Percentiles rank a stretch among this genome's conserved stretches.
Conservation (phyloP, 805 yeast genomes). For the Kazachstania bromeliacearum region DNA sequence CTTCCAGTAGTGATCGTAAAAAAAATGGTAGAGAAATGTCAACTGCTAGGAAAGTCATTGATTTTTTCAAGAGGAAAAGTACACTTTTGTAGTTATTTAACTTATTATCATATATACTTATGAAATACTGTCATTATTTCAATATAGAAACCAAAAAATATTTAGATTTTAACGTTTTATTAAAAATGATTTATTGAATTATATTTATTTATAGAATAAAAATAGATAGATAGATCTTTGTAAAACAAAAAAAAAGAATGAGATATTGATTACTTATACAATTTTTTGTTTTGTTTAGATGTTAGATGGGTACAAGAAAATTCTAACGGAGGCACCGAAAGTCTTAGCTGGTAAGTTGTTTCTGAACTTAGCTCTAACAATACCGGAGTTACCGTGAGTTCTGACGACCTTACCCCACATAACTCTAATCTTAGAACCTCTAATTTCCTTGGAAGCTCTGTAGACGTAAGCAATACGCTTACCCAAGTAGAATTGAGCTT, state of each 20-base stretch:
- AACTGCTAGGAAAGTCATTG: slow-evolving; percentile 70
- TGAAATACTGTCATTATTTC: not conserved
- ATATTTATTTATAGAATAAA: slow-evolving; percentile 1
- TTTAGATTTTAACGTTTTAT: not conserved
- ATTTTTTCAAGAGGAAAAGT: slow-evolving; percentile 65
- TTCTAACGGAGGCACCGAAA: slow-evolving; percentile 98
- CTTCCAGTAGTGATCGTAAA: no score
- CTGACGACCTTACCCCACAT: slow-evolving; percentile 99
- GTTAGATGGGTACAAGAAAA: slow-evolving; percentile 99
- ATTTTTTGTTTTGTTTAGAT: slow-evolving; percentile 49
- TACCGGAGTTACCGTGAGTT: slow-evolving; percentile 98
- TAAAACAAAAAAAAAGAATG: not conserved
- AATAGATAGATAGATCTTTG: not conserved
- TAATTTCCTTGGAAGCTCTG: slow-evolving; percentile 95
- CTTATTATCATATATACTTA: not conserved
- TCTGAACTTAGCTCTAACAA: slow-evolving; percentile 98
- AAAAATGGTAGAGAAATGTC: slow-evolving; percentile 26
- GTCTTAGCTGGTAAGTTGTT: slow-evolving; percentile 99
- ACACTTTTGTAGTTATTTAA: slow-evolving; percentile 1
- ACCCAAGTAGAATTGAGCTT: slow-evolving; percentile 98
- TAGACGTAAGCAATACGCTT: slow-evolving; percentile 98
- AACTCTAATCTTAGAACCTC: slow-evolving; percentile 98
- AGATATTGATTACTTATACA: not conserved
- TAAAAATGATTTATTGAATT: slow-evolving; percentile 1
- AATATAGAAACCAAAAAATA: not conserved